Conservation (phyloP, 257 asterid species). For the Lithospermum erythrorhizon region DNA sequence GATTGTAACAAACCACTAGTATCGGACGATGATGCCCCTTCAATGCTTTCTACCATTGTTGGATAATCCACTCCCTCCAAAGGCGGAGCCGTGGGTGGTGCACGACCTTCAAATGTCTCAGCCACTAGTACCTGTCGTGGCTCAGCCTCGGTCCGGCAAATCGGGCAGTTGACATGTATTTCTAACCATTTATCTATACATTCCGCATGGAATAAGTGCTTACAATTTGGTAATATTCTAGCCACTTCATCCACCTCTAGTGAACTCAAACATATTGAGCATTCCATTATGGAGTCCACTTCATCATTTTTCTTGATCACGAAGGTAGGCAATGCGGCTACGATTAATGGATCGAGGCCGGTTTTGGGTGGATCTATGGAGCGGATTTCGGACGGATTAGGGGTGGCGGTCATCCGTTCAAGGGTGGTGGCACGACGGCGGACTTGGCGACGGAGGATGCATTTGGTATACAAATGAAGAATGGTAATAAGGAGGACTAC, state of each 20-base stretch:
- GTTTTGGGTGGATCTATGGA: slow-evolving; percentile 28
- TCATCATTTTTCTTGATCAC: slow-evolving; percentile 17
- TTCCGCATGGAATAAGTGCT: slow-evolving; percentile 62
- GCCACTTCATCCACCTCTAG: slow-evolving; percentile 56
- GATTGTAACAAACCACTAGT: slow-evolving; percentile 6
- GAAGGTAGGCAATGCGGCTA: slow-evolving; percentile 46
- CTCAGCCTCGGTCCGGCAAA: slow-evolving; percentile 60
- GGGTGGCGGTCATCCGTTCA: slow-evolving; percentile 23
- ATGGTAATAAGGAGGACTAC: slow-evolving; percentile 45
- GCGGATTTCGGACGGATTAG: slow-evolving; percentile 11
- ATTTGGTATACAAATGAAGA: slow-evolving; percentile 67
- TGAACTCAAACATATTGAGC: slow-evolving; percentile 54
- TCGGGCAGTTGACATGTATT: slow-evolving; percentile 60
- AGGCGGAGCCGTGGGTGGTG: slow-evolving; percentile 38
- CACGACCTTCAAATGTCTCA: slow-evolving; percentile 46
- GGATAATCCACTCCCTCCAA: slow-evolving; percentile 6
- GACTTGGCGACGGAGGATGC: slow-evolving; percentile 54
- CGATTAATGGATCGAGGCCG: slow-evolving; percentile 48
- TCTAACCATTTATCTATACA: slow-evolving; percentile 69
- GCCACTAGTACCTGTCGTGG: slow-evolving; percentile 31
- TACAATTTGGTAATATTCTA: slow-evolving; percentile 59
- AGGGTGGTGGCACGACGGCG: slow-evolving; percentile 36
- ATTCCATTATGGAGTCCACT: slow-evolving; percentile 25
- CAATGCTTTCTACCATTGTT: neutral
- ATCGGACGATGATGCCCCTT: slow-evolving; percentile 10